Conservation (phyloP, 1,284 basidiomycete species). For the Lentinula novae-zelandiae region DNA sequence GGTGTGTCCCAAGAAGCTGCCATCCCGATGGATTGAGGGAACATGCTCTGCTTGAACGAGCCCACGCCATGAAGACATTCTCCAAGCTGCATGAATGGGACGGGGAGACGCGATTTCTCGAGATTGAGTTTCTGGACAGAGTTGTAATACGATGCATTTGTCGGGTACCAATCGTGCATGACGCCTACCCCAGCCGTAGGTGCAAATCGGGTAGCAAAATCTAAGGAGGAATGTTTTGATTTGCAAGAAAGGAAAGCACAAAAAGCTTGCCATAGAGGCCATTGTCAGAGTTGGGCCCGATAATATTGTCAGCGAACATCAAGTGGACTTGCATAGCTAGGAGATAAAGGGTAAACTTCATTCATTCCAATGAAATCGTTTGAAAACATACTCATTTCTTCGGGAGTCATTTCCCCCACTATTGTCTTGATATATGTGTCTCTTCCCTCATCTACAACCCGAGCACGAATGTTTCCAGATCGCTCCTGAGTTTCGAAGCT, state of each 20-base stretch:
- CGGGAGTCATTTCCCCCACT: slow-evolving; percentile 7
- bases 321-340: slow-evolving; percentile 26
- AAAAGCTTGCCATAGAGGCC: slow-evolving; percentile 20
- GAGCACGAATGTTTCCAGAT: neutral
- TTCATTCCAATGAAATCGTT: neutral
- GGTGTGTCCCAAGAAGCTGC: slow-evolving; percentile 24
- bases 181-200: slow-evolving; percentile 22
- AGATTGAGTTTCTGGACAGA: slow-evolving; percentile 24
- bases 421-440: slow-evolving; percentile 5
- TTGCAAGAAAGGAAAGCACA: too few species aligned
- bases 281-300: slow-evolving; percentile 25
- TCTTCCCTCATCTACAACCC: neutral
- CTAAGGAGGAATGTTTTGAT: slow-evolving; percentile 7
- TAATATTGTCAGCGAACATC: slow-evolving; percentile 26
- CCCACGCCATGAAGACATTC: slow-evolving; percentile 28
- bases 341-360: neutral
- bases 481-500: neutral
- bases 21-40: slow-evolving; percentile 24
- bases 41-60: slow-evolving; percentile 27
- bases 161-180: slow-evolving; percentile 27
- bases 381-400: slow-evolving; percentile 6
- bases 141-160: slow-evolving; percentile 23
- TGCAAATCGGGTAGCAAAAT: slow-evolving; percentile 19
- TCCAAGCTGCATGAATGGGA: slow-evolving; percentile 25
- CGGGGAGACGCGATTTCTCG: slow-evolving; percentile 20